Evolutionary conservation across 1,139 yeast genomes (phyloP), one percentile per base, ranked within the genome.

Genomic region (Sugiyamaella xylanicola): DNA sequence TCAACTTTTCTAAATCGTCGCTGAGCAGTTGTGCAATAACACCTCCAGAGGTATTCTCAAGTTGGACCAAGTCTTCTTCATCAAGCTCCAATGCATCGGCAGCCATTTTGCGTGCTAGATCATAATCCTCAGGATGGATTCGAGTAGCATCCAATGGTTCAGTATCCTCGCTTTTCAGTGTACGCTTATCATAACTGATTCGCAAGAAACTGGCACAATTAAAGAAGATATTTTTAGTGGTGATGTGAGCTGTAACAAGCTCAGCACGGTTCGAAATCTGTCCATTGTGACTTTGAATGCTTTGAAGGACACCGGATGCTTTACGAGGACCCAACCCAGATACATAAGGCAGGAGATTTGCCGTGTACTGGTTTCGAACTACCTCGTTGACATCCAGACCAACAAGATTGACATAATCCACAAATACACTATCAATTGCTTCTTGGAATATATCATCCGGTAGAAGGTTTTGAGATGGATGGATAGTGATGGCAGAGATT

Each of bases 41-140:
- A 47, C 96, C 97, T 56, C 96, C 95, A 64, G 78, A 75, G 7
- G 50, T 35, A 55, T 78, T 78, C 64, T 88, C 95, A 59, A 86
- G 77, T 57, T 86, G 95, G 2, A 86, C 89, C 68, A 89, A 80
- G 65, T 92, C 97, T 72, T 92, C 98, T 67, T 95, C 99, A 67
- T 92, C 97, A 62, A 91, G 80, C 67, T 95, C 99, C 61, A 93
- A 78, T 1, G 99, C 98, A 76, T 93, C 99, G 1, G 97, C 95
- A 8, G 98, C 98, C 91, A 93, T 92, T 69, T 93, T 93, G 56
- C 95, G 83, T 1, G 98, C 98, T 64, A 93, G 79, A 59, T 89
- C 96, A 69, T 93, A 93, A 72, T 93, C 99, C 72, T 95, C 98
- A 2, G 99, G 99, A 66, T 93, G 99, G 47, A 95, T 91, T 74